Evolutionary conservation across 177 flowering plant genomes (phyloP), one percentile per base, ranked within the genome.

Genomic region (Tripterygium wilfordii): DNA sequence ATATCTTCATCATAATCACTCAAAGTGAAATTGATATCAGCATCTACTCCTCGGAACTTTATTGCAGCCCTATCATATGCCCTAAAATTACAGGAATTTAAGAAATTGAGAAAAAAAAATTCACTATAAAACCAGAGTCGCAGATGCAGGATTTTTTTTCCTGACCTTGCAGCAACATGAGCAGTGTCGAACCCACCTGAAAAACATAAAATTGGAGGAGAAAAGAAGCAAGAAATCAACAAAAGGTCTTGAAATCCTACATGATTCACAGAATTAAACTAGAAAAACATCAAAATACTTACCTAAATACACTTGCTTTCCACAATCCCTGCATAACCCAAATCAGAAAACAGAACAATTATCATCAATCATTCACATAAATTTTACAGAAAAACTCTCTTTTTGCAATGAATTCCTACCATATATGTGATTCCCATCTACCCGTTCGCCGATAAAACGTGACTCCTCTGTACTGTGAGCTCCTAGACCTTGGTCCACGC

Each of bases 361-460:
- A 5, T n/a, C 8, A 30, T 9, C 28, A 50, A 33, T 15, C 20
- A 8, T 36, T 9, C 9, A 4, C 14, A 32, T 3, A 12, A 32
- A 32, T 32, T 10, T 3, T 3, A 38, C 5, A 10, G 30, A 28
- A 10, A 28, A 28, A 4, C 42, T 38, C 23, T n/a, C n/a, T n/a
- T n/a, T n/a, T n/a, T n/a, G n/a, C n/a, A n/a, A n/a, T n/a, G n/a
- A n/a, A n/a, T n/a, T n/a, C n/a, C n/a, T 21, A 88, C 98, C 98
- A 92, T 29, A 92, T 92, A 61, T 92, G 98, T 10, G 98, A 92
- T 48, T 92, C 98, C 98, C 98, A 88, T 1, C 96, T 72, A 24
- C 95, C 91, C 9, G 85, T 79, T 50, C 84, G 49, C 38, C 85
- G 63, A 52, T 79, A 79, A 47, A 79, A 79, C 25, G 85, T 79